Evolutionary conservation across 2,329 filamentous ascomycete genomes (phyloP), one percentile per base, ranked within the genome.

Genomic region (Fusarium nisikadoi): DNA sequence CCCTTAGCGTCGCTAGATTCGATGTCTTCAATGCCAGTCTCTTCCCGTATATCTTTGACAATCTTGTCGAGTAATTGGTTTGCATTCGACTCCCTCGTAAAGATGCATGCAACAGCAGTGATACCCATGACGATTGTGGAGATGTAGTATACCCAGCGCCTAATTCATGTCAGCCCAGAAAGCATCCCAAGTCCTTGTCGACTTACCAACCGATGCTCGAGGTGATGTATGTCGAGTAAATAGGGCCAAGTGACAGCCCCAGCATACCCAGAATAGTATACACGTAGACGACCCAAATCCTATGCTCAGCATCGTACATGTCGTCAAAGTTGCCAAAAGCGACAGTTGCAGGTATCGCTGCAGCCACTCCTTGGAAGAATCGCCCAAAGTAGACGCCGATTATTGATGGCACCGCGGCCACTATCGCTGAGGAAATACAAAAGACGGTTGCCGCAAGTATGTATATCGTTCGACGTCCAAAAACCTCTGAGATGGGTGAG

Each of bases 81-180:
- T 31, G 63, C 61, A 3, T 66, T 66, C 23, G 61, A 66, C 39
- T 66, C 61, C n/a, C 2, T 66, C 0, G 39, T 66, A 3, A 66
- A 66, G 23, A 66, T 35, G 33, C 63, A 66, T 19, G 16, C 63
- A 41, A 36, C 14, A 39, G 63, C 52, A 0, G 61, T 66, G 14
- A 5, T 35, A 4, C 45, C 62, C 33, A 50, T 66, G 2, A 60
- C 45, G 2, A 66, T 50, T 12, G 63, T 52, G 6, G 63, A 59
- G 4, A 41, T 29, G 23, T 66, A 66, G 52, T 66, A 66, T 5
- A 66, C 63, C 63, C 63, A 66, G 3, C 63, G 63, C 63, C 63
- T 66, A 36, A 0, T 20, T 12, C 5, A 12, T 5, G 7, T 66
- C 27, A 66, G 50, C 0, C 14, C 2, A 36, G 17, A 1, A 23